phyloP scores from a whole-genome alignment of 441 rosid species.

The Brassica hybrid region DNA sequence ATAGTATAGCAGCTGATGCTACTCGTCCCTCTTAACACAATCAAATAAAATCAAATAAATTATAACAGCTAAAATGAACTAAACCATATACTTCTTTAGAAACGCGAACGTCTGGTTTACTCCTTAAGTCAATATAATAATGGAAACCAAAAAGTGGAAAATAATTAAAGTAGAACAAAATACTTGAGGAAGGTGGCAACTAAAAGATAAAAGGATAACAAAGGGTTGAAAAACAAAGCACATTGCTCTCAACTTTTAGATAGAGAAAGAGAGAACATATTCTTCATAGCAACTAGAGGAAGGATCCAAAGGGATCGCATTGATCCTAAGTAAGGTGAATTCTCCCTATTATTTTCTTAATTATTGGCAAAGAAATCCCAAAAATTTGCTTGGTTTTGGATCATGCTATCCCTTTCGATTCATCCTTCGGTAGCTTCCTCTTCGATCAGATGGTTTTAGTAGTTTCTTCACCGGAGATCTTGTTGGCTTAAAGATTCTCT shows the following conservation, averaged over 20 bases:
- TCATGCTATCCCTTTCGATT: slow-evolving; percentile 99
- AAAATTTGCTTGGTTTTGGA: slow-evolving; percentile 50
- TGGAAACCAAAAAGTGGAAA: slow-evolving; percentile 10
- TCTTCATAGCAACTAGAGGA: slow-evolving; percentile 61
- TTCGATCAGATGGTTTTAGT: slow-evolving; percentile 30
- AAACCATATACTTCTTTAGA: slow-evolving; percentile 9
- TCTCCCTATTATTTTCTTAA: background rate
- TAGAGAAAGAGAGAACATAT: slow-evolving; percentile 18
- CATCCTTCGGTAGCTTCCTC: slow-evolving; percentile 79
- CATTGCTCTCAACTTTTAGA: slow-evolving; percentile 39
- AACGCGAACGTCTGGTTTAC: slow-evolving; percentile 24
- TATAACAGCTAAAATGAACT: background rate
- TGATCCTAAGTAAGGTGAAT: slow-evolving; percentile 59
- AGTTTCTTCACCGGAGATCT: background rate
- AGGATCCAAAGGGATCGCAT: slow-evolving; percentile 99
- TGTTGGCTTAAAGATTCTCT: background rate
- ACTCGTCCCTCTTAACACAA: background rate
- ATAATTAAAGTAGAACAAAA: slow-evolving; percentile 3
- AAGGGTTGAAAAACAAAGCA: slow-evolving; percentile 44
- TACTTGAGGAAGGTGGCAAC: slow-evolving; percentile 10
- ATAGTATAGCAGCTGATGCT: background rate
- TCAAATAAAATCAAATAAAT: background rate
- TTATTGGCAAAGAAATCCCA: background rate
- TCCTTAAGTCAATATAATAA: background rate
- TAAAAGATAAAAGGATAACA: slow-evolving; percentile 25